Base-by-base conservation (phyloP, 257 asterid species). In the Scutellaria galericulata region DNA sequence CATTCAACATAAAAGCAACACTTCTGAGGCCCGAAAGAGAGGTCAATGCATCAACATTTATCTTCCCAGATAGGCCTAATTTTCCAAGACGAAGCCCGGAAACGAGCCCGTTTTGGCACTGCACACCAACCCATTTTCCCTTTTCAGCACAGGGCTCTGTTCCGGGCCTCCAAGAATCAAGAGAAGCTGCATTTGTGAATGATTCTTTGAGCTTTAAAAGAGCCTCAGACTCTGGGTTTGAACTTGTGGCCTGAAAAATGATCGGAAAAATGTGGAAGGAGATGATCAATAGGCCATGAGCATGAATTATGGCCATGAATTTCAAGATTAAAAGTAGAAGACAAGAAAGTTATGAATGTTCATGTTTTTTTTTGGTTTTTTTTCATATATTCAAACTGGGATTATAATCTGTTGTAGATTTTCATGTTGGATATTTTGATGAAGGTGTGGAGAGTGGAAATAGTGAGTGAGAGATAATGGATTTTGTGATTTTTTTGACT, bases 151-250 rank as follows among this genome's bases (percentile, higher is more conserved):
- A 89, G 6, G 96, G 85, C 62, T 76, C 81, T 0, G 84, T 82
- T 5, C 79, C 89, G 1, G 90, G 81, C 70, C 42, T 68, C 97
- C 97, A 92, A 12, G 96, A 88, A 55, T 82, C 87, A 11, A 92
- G 93, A 58, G 80, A 68, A 0, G 51, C 46, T 2, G 90, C 65
- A 31, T 85, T 82, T 8, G 78, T 52, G 44, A 90, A 80, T 2
- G 94, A 85, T 51, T 64, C 40, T 59, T 85, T 92, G 63, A 88
- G 82, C 70, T 73, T 84, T 22, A 92, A 22, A 50, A 92, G 74
- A 20, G 96, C 88, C 61, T 90, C 91, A 0, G 92, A 68, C 31
- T 90, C 90, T 0, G 84, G 50, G 57, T 57, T 62, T 3, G 93
- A 81, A 56, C 20, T 48, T 4, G 76, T 53, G 66, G 47, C 11